Conservation (phyloP, 2,329 filamentous ascomycete genomes). For the Rhynchosporium secalis region DNA sequence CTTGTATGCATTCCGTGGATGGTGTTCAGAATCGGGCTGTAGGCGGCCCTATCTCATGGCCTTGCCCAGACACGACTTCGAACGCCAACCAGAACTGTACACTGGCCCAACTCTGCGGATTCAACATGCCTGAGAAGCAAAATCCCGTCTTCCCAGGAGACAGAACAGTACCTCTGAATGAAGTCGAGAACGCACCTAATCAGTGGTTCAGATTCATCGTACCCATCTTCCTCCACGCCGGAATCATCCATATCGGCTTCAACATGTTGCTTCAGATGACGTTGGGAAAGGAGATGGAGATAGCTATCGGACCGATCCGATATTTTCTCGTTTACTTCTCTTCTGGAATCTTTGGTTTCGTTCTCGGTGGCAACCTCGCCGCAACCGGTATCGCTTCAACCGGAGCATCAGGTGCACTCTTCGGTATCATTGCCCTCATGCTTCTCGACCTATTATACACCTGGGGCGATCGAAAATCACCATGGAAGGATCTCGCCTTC, state of each 20-base stretch:
- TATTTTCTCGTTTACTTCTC: constrained; percentile 89
- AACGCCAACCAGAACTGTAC: constrained; percentile 62
- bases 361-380: constrained; percentile 92
- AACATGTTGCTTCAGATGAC: constrained; percentile 91
- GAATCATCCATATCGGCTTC: constrained; percentile 92
- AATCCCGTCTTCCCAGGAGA: constrained; percentile 46
- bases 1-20: constrained; percentile 87
- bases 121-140: constrained; percentile 50
- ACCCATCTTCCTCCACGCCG: constrained; percentile 93
- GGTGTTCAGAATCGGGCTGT: constrained; percentile 57
- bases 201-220: constrained; percentile 98
- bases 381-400: constrained; percentile 78
- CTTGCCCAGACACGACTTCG: constrained; percentile 78
- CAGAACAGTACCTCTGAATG: constrained; percentile 36
- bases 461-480: constrained; percentile 76
- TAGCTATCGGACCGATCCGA: constrained; percentile 81
- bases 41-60: constrained; percentile 56
- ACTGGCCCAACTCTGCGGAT: constrained; percentile 80
- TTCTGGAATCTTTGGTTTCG: constrained; percentile 92
- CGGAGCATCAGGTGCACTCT: constrained; percentile 86
- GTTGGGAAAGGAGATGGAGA: constrained; percentile 89
- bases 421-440: constrained; percentile 86
- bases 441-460: constrained; percentile 91
- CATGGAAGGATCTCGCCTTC: constrained; percentile 82
- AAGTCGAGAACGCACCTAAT: constrained; percentile 59